Evolutionary conservation across 78 protist genomes (phyloP).

Genomic region (Blattamonas nauphoetae): DNA sequence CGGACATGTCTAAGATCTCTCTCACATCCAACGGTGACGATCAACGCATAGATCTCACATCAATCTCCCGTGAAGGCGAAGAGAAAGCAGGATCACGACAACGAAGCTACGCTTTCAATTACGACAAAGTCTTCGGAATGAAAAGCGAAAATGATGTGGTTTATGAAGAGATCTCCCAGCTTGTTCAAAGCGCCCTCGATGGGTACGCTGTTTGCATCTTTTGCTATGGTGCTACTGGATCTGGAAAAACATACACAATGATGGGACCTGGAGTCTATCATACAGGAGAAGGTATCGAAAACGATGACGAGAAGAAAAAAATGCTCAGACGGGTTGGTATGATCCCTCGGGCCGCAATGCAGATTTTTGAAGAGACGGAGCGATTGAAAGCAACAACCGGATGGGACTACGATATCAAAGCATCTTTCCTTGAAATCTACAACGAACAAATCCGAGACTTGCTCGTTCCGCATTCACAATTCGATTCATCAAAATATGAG

Average conservation of each 20-base stretch:
- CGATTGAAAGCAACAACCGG: neutral
- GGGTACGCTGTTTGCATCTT: slow-evolving; percentile 43
- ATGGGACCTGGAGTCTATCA: slow-evolving; percentile 21
- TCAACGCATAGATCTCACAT: neutral
- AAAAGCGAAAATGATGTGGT: slow-evolving; percentile 8
- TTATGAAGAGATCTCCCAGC: slow-evolving; percentile 39
- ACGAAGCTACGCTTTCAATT: slow-evolving; percentile 18
- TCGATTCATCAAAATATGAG: neutral
- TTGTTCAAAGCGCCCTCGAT: slow-evolving; percentile 22
- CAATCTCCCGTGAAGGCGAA: neutral
- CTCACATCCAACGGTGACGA: neutral
- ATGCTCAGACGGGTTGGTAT: too few relatives aligned
- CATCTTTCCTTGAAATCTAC: slow-evolving; percentile 26
- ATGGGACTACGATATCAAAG: slow-evolving; percentile 9
- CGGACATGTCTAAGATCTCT: neutral
- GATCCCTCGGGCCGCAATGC: slow-evolving; percentile 13
- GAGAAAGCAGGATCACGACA: neutral
- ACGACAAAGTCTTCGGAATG: slow-evolving; percentile 51
- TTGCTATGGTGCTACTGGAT: slow-evolving; percentile 36
- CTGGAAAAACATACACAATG: slow-evolving; percentile 42
- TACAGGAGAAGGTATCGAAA: neutral
- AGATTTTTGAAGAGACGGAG: slow-evolving; percentile 1
- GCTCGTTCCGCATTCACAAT: neutral
- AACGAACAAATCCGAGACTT: slow-evolving; percentile 27
- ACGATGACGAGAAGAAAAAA: neutral